Percentiles rank a stretch among this genome's conserved stretches.
Evolutionary conservation across 2,329 filamentous ascomycete genomes (phyloP).

Genomic region (Fonsecaea multimorphosa): DNA sequence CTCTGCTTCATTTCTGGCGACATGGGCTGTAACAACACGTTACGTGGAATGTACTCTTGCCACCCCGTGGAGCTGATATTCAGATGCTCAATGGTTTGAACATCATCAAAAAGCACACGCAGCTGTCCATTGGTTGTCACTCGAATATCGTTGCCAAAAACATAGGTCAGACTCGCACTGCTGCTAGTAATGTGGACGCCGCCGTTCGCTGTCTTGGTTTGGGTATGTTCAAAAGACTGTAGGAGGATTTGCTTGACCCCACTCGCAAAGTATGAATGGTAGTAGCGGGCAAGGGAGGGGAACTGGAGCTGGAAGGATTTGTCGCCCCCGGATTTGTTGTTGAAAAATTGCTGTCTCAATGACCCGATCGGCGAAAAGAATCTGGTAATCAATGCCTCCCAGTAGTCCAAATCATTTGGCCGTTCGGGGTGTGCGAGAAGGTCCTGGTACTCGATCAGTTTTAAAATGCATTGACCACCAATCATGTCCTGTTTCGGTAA

Average conservation of each 20-base stretch:
- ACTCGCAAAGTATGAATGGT: conserved; percentile 85
- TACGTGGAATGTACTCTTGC: conserved; percentile 82
- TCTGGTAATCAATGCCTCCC: conserved; percentile 77
- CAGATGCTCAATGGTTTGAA: conserved; percentile 81
- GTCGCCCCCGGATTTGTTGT: conserved; percentile 59
- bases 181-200: conserved; percentile 76
- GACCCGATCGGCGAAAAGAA: conserved; percentile 82
- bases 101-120: conserved; percentile 76
- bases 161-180: conserved; percentile 83
- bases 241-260: conserved; percentile 86
- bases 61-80: conserved; percentile 79
- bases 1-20: conserved; percentile 60
- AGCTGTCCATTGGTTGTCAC: conserved; percentile 81
- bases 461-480: conserved; percentile 57
- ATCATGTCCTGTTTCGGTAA: conserved; percentile 42
- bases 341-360: conserved; percentile 73
- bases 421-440: conserved; percentile 54
- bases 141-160: conserved; percentile 82
- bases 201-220: conserved; percentile 64
- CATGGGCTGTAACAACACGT: conserved; percentile 54
- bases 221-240: conserved; percentile 72
- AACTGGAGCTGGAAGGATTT: conserved; percentile 89
- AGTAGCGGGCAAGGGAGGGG: conserved; percentile 83
- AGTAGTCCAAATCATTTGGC: conserved; percentile 73
- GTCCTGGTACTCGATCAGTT: conserved; percentile 63